Conservation (phyloP, 2,329 filamentous ascomycete genomes). For the Colletotrichum lindemuthianum region DNA sequence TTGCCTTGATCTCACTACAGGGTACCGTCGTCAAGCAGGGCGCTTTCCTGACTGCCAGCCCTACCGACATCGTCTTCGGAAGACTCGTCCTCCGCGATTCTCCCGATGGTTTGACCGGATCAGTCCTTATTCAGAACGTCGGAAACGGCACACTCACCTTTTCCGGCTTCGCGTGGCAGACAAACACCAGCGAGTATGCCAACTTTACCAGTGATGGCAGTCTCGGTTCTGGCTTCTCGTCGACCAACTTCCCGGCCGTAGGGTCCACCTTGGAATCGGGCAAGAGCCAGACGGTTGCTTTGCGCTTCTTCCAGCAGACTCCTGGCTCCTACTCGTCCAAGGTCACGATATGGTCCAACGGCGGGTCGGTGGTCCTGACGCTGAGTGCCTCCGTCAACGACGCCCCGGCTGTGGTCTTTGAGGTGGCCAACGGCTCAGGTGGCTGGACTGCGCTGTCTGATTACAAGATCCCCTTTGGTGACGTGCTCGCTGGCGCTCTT, state of each 20-base stretch:
- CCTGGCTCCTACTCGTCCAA: conserved; percentile 47
- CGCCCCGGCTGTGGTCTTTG: conserved; percentile 46
- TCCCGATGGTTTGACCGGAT: conserved; percentile 27
- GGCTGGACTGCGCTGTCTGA: conserved; percentile 40
- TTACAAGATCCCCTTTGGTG: conserved; percentile 44
- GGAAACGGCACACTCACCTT: conserved; percentile 49
- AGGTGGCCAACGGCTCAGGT: conserved; percentile 47
- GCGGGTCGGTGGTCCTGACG: conserved; percentile 45
- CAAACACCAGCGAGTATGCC: conserved; percentile 41
- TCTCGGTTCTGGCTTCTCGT: conserved; percentile 46
- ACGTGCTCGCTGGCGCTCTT: conserved; percentile 43
- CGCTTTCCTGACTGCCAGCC: conserved; percentile 48
- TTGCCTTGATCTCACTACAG: conserved; percentile 48
- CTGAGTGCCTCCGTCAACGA: conserved; percentile 47
- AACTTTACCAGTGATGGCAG: conserved; percentile 44
- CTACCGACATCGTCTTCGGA: conserved; percentile 51
- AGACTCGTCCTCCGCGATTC: conserved; percentile 48
- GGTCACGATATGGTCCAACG: conserved; percentile 49
- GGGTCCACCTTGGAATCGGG: conserved; percentile 44
- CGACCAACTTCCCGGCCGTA: conserved; percentile 43
- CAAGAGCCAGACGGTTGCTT: conserved; percentile 43
- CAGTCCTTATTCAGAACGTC: conserved; percentile 49
- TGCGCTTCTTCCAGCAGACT: conserved; percentile 46
- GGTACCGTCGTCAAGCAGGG: conserved; percentile 50
- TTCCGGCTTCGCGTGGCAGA: conserved; percentile 47